Evolutionary conservation across 768 basidiomycete species (phyloP).

Genomic region (Collybiopsis luxurians): DNA sequence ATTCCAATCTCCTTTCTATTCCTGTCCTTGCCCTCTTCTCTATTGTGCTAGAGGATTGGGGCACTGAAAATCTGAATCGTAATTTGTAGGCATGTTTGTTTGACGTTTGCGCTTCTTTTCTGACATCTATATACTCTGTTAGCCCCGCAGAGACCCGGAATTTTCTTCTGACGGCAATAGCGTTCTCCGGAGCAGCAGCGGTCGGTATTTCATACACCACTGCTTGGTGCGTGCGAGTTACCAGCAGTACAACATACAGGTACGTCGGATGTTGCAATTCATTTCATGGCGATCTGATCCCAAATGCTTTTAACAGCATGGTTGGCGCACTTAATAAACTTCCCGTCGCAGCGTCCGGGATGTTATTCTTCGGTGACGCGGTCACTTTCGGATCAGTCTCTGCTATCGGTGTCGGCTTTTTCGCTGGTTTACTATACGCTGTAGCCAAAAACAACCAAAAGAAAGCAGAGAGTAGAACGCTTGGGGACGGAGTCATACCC

Average conservation of each 20-base stretch:
- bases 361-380: conserved; percentile 93
- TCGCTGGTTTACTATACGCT: conserved; percentile 90
- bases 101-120: not conserved
- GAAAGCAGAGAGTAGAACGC: conserved; percentile 59
- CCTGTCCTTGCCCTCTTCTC: conserved; percentile 86
- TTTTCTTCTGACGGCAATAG: conserved; percentile 82
- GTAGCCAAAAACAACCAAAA: conserved; percentile 94
- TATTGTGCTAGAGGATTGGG: conserved; percentile 87
- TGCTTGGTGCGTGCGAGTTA: conserved; percentile 96
- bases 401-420: conserved; percentile 84
- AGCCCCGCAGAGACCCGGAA: conserved; percentile 83
- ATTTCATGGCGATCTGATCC: not conserved
- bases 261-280: conserved; percentile 25
- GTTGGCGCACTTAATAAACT: conserved; percentile 97
- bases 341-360: conserved; percentile 97
- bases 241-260: conserved; percentile 99
- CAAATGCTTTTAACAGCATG: conserved; percentile 56
- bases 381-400: conserved; percentile 87
- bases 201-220: conserved; percentile 98
- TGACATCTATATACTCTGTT: conserved; percentile 10
- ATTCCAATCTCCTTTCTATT: conserved; percentile 95
- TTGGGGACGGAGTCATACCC: conserved; percentile 58
- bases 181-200: conserved; percentile 95
- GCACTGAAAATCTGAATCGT: conserved; percentile 62
- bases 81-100: conserved; percentile 77